Evolutionary conservation across 805 yeast genomes (phyloP).

Genomic region (Cyberlindnera xishuangbannaensis): DNA sequence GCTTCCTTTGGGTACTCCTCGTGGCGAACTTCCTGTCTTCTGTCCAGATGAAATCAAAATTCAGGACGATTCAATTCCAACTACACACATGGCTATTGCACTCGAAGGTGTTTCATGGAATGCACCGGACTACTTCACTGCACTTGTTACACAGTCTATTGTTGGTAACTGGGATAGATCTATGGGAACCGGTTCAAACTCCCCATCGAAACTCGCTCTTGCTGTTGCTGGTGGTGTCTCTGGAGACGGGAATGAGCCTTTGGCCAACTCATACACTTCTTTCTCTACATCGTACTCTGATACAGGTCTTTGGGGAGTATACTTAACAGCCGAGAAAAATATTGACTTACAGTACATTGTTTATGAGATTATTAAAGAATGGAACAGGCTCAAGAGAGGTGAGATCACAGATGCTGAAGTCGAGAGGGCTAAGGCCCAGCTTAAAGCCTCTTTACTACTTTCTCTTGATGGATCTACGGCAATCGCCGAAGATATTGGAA

Average conservation of each 20-base stretch:
- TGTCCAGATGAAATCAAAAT: slow-evolving; percentile 82
- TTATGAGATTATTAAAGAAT: slow-evolving; percentile 75
- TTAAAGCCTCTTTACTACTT: slow-evolving; percentile 84
- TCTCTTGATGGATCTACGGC: slow-evolving; percentile 95
- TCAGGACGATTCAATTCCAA: slow-evolving; percentile 77
- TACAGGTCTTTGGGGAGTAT: slow-evolving; percentile 97
- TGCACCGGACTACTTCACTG: slow-evolving; percentile 91
- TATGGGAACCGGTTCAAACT: slow-evolving; percentile 72
- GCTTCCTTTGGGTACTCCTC: slow-evolving; percentile 61
- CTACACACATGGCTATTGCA: slow-evolving; percentile 87
- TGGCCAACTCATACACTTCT: slow-evolving; percentile 94
- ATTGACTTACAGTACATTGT: slow-evolving; percentile 61
- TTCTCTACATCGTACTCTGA: slow-evolving; percentile 96
- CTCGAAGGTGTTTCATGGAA: slow-evolving; percentile 99
- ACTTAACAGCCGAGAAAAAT: slow-evolving; percentile 70
- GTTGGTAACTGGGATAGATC: slow-evolving; percentile 98
- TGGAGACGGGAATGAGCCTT: slow-evolving; percentile 50
- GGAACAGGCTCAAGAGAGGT: slow-evolving; percentile 83
- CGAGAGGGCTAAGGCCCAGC: slow-evolving; percentile 88
- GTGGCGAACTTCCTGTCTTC: slow-evolving; percentile 68
- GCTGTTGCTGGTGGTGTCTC: slow-evolving; percentile 53
- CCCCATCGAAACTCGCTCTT: slow-evolving; percentile 78
- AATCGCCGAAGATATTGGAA: slow-evolving; percentile 94
- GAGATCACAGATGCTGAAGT: slow-evolving; percentile 77
- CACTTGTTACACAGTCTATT: slow-evolving; percentile 92